Conservation (phyloP, 495 filamentous ascomycete species). For the Aspergillus indologenus region DNA sequence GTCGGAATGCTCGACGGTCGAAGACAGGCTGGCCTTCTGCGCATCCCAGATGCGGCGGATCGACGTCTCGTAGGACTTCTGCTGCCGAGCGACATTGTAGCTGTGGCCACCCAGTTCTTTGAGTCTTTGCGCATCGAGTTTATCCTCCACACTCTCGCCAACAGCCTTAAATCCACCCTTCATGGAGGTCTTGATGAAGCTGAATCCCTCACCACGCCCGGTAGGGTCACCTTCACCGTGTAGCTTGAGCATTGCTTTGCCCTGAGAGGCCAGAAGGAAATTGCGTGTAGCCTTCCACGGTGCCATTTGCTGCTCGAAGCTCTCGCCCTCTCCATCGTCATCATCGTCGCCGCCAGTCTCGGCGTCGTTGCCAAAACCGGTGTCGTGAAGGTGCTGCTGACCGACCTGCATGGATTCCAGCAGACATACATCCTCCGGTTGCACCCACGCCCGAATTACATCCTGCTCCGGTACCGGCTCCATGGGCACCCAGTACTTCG, state of each 20-base stretch:
- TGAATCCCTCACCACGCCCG: conserved; percentile 88
- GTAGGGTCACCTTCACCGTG: conserved; percentile 96
- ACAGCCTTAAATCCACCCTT: conserved; percentile 94
- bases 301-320: conserved; percentile 83
- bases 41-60: conserved; percentile 87
- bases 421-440: conserved; percentile 91
- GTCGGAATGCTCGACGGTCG: conserved; percentile 59
- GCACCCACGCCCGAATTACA: conserved; percentile 78
- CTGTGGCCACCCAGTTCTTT: conserved; percentile 92
- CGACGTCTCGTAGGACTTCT: conserved; percentile 80
- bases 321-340: conserved; percentile 62
- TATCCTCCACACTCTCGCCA: conserved; percentile 83
- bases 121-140: conserved; percentile 73
- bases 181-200: conserved; percentile 95
- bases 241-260: conserved; percentile 94
- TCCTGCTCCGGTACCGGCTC: conserved; percentile 74
- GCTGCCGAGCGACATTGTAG: conserved; percentile 94
- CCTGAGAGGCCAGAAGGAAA: conserved; percentile 87
- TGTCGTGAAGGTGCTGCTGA: conserved; percentile 75
- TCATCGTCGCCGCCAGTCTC: conserved; percentile 71
- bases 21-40: conserved; percentile 74
- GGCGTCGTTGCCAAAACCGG: conserved; percentile 69
- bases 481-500: conserved; percentile 78
- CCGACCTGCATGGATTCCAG: conserved; percentile 97
- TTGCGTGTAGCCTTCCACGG: conserved; percentile 95